Evolutionary conservation across 495 filamentous ascomycete genomes (phyloP), one percentile per base, ranked within the genome.

Genomic region (Xylaria intraflava): DNA sequence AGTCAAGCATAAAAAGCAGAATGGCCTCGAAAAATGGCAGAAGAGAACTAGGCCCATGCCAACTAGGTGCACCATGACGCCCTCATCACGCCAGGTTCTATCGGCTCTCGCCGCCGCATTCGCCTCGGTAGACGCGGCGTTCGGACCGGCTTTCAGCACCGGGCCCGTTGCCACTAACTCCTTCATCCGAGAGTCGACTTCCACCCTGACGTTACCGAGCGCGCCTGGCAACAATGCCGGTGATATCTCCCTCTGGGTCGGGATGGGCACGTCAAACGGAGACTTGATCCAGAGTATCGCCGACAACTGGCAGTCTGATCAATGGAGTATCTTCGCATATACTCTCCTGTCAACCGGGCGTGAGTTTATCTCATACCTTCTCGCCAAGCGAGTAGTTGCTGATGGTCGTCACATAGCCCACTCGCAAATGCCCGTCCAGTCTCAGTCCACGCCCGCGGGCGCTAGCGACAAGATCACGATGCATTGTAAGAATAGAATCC

Each of bases 201-300:
- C 43, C 3, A 30, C 43, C 11, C n/a, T 30, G 26, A 46, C 43
- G 24, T 17, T 27, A 26, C 43, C 43, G 23, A 12, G 26, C 11
- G 19, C 23, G 10, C 45, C 45, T 1, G 29, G 45, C 3, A 35
- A 47, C 30, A 33, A 33, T 9, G 29, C 29, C 19, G 45, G 17
- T 12, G 29, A 33, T 11, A n/a, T 47, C 29, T 35, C 45, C 29
- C 45, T 47, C 45, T 47, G 27, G 27, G 29, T 47, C 29, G 17
- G 27, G 3, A 33, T 35, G 45, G 45, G 71, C 17, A 73, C 69
- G 45, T 65, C 64, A 4, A 63, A 66, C 31, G 71, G 70, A 22
- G 64, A 72, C 47, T 52, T 74, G 60, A 66, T 72, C 51, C 67
- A 68, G 53, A 64, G 65, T 12, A 69, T 70, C 33, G 60, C 61